Percentiles rank a stretch among this genome's conserved stretches.
Evolutionary conservation across 768 basidiomycete genomes (phyloP).

Genomic region (Suillus americanus): DNA sequence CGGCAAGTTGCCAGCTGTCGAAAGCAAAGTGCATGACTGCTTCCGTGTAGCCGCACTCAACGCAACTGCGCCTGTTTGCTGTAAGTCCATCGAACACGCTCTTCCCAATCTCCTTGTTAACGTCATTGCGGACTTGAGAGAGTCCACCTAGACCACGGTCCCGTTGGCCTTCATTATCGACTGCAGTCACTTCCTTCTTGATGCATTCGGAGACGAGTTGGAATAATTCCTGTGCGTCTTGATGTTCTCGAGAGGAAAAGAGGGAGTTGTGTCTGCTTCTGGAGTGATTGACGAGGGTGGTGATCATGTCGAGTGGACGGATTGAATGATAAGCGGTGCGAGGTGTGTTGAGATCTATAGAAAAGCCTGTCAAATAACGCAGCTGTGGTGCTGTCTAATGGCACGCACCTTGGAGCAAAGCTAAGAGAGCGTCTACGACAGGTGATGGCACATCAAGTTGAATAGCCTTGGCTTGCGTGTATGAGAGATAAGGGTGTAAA

Average conservation of each 20-base stretch:
- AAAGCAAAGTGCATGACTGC: slow-evolving; percentile 91
- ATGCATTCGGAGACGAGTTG: slow-evolving; percentile 88
- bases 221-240: slow-evolving; percentile 98
- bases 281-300: slow-evolving; percentile 58
- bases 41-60: slow-evolving; percentile 90
- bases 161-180: slow-evolving; percentile 68
- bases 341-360: slow-evolving; percentile 65
- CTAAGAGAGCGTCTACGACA: slow-evolving; percentile 77
- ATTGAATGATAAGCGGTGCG: slow-evolving; percentile 56
- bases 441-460: slow-evolving; percentile 81
- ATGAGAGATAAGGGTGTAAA: slow-evolving; percentile 76
- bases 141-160: slow-evolving; percentile 73
- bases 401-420: slow-evolving; percentile 63
- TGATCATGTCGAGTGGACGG: slow-evolving; percentile 71
- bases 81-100: slow-evolving; percentile 89
- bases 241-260: slow-evolving; percentile 89
- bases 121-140: slow-evolving; percentile 24
- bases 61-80: slow-evolving; percentile 85
- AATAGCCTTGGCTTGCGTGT: slow-evolving; percentile 75
- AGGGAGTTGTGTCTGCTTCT: slow-evolving; percentile 58
- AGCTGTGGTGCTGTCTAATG: not conserved
- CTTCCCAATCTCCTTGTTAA: slow-evolving; percentile 47
- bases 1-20: slow-evolving; percentile 79
- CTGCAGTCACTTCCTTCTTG: slow-evolving; percentile 76
- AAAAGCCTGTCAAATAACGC: slow-evolving; percentile 6